Evolutionary conservation across 805 yeast genomes (phyloP).

Genomic region (Helenozyma baotianmanensis): DNA sequence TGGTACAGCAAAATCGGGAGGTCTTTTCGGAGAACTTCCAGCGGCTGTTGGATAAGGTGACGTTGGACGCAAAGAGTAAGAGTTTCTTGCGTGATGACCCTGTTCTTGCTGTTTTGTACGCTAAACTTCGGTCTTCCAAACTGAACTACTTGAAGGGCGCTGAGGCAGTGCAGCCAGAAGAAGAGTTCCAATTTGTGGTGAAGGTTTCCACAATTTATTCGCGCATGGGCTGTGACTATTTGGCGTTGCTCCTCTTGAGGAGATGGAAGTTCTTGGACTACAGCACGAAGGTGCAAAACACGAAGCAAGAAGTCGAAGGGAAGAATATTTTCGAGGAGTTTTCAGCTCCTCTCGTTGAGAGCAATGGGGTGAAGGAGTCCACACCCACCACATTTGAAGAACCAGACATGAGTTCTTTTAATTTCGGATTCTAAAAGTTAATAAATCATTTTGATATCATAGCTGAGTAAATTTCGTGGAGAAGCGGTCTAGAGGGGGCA

Average conservation of each 20-base stretch:
- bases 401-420: constrained; percentile 74
- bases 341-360: constrained; percentile 6
- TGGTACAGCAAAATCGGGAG: constrained; percentile 18
- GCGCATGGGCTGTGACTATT: constrained; percentile 87
- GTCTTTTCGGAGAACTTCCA: constrained; percentile 20
- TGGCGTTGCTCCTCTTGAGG: constrained; percentile 57
- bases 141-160: constrained; percentile 49
- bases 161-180: constrained; percentile 33
- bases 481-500: too few relatives aligned
- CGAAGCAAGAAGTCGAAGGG: neutral
- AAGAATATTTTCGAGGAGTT: constrained; percentile 14
- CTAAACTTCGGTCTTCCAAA: constrained; percentile 52
- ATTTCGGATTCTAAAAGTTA: constrained; percentile 34
- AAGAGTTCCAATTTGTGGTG: constrained; percentile 59
- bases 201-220: constrained; percentile 64
- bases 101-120: constrained; percentile 63
- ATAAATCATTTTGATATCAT: neutral
- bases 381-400: constrained; percentile 58
- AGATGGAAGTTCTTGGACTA: constrained; percentile 59
- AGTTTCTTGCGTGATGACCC: constrained; percentile 74
- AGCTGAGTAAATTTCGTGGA: neutral
- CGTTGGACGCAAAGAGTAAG: constrained; percentile 16
- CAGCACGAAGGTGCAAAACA: constrained; percentile 2
- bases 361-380: constrained; percentile 23
- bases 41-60: constrained; percentile 10